Conservation (phyloP, 1,139 yeast species). For the Insectozyma bohioensis region DNA sequence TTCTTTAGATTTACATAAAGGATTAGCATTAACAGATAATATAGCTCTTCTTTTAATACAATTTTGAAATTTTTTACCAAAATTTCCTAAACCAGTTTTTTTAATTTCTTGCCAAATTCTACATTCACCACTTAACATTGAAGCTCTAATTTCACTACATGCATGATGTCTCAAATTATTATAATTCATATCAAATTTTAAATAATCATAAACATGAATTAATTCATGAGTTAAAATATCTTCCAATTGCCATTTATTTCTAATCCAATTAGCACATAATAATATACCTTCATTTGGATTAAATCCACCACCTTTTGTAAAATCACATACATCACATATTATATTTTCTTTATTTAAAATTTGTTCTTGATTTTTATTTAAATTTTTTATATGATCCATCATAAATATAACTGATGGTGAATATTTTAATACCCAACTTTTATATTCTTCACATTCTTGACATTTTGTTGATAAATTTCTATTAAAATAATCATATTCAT, state of each 20-base stretch:
- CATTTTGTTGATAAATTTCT: slow-evolving; percentile 56
- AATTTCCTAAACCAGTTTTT: slow-evolving; percentile 58
- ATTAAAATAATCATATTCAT: slow-evolving; percentile 55
- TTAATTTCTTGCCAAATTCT: slow-evolving; percentile 83
- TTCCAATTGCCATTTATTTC: slow-evolving; percentile 79
- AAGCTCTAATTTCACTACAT: slow-evolving; percentile 93
- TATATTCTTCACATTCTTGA: slow-evolving; percentile 63
- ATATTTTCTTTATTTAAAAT: slow-evolving; percentile 44
- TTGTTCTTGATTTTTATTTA: slow-evolving; percentile 49
- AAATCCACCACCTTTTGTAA: slow-evolving; percentile 88
- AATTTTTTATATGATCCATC: slow-evolving; percentile 77
- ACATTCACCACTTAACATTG: slow-evolving; percentile 93
- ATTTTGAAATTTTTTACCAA: slow-evolving; percentile 82
- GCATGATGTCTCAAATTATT: slow-evolving; percentile 87
- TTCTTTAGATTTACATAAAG: slow-evolving; percentile 67
- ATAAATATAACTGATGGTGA: slow-evolving; percentile 88
- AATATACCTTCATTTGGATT: slow-evolving; percentile 87
- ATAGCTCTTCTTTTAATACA: slow-evolving; percentile 90
- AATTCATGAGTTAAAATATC: slow-evolving; percentile 91
- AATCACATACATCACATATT: slow-evolving; percentile 82
- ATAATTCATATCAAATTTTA: slow-evolving; percentile 86
- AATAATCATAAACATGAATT: slow-evolving; percentile 89
- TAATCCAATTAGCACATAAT: slow-evolving; percentile 81
- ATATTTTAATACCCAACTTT: slow-evolving; percentile 76
- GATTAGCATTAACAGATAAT: slow-evolving; percentile 82